These are phyloP conservation scores for Penicillium sp. DNA, from an alignment of 2,329 filamentous ascomycete species.

Conservation along the genomic window DNA sequence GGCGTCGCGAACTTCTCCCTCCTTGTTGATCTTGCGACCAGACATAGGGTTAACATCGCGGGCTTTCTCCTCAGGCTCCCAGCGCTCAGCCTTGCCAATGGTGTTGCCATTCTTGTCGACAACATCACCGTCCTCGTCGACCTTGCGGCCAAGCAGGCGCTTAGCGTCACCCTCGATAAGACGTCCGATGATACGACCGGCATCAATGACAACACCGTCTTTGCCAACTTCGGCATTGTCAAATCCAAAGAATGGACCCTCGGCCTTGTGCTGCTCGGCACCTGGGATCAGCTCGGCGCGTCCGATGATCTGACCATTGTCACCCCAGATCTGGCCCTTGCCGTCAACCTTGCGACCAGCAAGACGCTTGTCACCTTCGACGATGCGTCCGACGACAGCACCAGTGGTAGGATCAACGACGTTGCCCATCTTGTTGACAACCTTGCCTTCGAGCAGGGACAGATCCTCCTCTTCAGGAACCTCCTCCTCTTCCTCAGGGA, in stretches of 20 bases:
- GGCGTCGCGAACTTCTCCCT: slow-evolving; percentile 49
- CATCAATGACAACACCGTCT: slow-evolving; percentile 57
- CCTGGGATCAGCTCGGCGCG: slow-evolving; percentile 57
- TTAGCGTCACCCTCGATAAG: slow-evolving; percentile 65
- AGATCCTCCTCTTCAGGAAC: slow-evolving; percentile 50
- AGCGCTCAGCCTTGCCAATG: slow-evolving; percentile 68
- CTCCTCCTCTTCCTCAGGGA: slow-evolving; percentile 46
- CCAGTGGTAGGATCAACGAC: slow-evolving; percentile 59
- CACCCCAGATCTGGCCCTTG: slow-evolving; percentile 65
- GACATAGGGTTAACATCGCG: slow-evolving; percentile 62
- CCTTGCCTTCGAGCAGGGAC: slow-evolving; percentile 62
- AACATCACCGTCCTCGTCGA: slow-evolving; percentile 70
- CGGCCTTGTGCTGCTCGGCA: slow-evolving; percentile 46
- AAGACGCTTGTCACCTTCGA: slow-evolving; percentile 59
- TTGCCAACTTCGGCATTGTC: slow-evolving; percentile 58
- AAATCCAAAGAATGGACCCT: slow-evolving; percentile 63
- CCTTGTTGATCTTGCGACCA: slow-evolving; percentile 53
- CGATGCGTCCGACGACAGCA: slow-evolving; percentile 59
- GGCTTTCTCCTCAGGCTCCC: slow-evolving; percentile 60
- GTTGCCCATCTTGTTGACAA: slow-evolving; percentile 64
- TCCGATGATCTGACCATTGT: slow-evolving; percentile 62
- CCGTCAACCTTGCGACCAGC: slow-evolving; percentile 64
- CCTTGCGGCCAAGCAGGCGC: slow-evolving; percentile 63
- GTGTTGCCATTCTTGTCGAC: slow-evolving; percentile 67
- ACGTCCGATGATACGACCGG: slow-evolving; percentile 51